Conservation (phyloP, 192 early-diverging fungal genomes). For the Gigaspora rosea region DNA sequence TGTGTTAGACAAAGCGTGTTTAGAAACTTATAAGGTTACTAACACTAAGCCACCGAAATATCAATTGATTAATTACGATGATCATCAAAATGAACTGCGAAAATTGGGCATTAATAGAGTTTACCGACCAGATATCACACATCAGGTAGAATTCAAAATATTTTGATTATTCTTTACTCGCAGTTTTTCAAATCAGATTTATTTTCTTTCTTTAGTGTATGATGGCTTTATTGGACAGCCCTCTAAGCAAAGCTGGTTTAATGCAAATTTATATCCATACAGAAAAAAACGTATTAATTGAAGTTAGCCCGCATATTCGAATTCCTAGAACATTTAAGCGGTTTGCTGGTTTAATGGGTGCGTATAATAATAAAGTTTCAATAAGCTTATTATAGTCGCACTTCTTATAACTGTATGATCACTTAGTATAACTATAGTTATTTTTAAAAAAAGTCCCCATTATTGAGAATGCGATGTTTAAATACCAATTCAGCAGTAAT, state of each 20-base stretch:
- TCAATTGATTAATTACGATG: constrained; percentile 95
- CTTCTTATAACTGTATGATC: neutral
- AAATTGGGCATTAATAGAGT: constrained; percentile 77
- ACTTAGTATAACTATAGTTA: no score
- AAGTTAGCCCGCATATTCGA: constrained; percentile 96
- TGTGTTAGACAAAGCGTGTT: constrained; percentile 83
- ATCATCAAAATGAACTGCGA: constrained; percentile 87
- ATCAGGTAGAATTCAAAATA: constrained; percentile 64
- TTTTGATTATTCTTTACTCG: neutral
- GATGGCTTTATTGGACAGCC: constrained; percentile 93
- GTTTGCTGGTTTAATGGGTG: constrained; percentile 97
- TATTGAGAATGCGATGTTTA: no score
- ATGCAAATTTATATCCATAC: constrained; percentile 98
- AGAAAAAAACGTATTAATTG: constrained; percentile 90
- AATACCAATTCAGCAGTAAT: no score
- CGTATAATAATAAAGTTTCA: neutral
- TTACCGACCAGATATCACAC: constrained; percentile 90
- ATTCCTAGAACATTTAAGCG: constrained; percentile 99
- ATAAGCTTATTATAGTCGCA: neutral
- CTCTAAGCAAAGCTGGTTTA: constrained; percentile 98
- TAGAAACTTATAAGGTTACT: constrained; percentile 91
- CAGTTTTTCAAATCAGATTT: neutral
- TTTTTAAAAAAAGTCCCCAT: no score
- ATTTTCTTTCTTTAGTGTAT: constrained; percentile 68
- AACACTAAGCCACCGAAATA: constrained; percentile 77